Conservation (phyloP, 192 early-diverging fungal species). For the Backusella macrospora region DNA sequence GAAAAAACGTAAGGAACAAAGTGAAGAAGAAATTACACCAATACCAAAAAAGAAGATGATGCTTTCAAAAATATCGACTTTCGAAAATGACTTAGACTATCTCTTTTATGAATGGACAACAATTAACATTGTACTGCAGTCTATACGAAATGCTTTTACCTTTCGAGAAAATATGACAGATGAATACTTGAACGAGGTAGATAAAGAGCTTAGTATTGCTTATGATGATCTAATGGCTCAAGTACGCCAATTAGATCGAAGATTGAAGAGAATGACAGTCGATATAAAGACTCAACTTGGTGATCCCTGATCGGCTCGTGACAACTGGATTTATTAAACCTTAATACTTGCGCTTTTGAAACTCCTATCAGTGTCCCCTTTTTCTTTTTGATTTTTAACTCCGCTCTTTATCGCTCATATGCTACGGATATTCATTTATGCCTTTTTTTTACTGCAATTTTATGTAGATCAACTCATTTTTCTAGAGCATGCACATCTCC, state of each 20-base stretch:
- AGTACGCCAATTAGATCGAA: conserved; percentile 34
- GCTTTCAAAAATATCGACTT: conserved; percentile 10
- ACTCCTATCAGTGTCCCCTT: neutral
- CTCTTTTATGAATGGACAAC: conserved; percentile 32
- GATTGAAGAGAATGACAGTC: conserved; percentile 25
- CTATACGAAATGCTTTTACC: conserved; percentile 27
- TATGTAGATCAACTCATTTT: conserved; percentile 6
- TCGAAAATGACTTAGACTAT: conserved; percentile 30
- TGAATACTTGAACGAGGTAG: conserved; percentile 33
- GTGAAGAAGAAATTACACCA: conserved; percentile 8
- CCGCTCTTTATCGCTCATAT: neutral
- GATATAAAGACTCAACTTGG: conserved; percentile 21
- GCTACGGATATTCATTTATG: conserved; percentile 11
- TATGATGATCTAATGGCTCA: conserved; percentile 37
- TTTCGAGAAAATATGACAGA: conserved; percentile 21
- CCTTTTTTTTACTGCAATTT: neutral
- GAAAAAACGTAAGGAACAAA: conserved; percentile 12
- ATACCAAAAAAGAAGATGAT: conserved; percentile 5
- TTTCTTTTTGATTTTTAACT: neutral
- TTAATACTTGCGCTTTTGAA: neutral
- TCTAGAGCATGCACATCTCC: conserved; percentile 5
- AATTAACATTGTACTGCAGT: conserved; percentile 34
- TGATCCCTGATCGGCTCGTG: conserved; percentile 6
- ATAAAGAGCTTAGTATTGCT: conserved; percentile 34
- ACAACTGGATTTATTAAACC: conserved; percentile 9